Evolutionary conservation across 345 rosid species (phyloP).

Genomic region (Gossypium ekmanianum): DNA sequence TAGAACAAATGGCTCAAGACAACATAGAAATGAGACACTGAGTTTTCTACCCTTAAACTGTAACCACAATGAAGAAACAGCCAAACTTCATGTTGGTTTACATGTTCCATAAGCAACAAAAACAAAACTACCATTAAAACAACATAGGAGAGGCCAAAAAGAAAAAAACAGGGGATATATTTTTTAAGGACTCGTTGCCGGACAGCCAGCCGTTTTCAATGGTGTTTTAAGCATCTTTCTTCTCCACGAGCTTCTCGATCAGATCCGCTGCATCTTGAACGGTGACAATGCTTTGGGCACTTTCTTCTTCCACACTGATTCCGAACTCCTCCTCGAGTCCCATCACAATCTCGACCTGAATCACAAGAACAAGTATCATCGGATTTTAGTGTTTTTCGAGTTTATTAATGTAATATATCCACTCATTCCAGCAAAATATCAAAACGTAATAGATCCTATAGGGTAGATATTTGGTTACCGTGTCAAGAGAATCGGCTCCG

Average conservation of each 20-base stretch:
- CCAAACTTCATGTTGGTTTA: not conserved
- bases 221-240: conserved; percentile 25
- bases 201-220: not conserved
- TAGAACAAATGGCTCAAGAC: not conserved
- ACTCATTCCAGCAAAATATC: not conserved
- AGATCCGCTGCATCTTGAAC: conserved; percentile 74
- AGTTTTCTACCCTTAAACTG: not conserved
- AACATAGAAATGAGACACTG: not conserved
- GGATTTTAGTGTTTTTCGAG: not conserved
- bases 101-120: not conserved
- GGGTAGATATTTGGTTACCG: conserved; percentile 27
- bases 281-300: conserved; percentile 52
- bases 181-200: not conserved
- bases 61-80: not conserved
- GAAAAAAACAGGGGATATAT: not conserved
- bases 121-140: not conserved
- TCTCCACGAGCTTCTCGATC: conserved; percentile 49
- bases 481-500: conserved; percentile 29
- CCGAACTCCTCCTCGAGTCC: conserved; percentile 71
- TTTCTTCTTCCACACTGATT: conserved; percentile 66
- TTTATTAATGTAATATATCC: not conserved
- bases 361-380: not conserved
- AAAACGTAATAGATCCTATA: not conserved
- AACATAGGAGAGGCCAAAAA: not conserved
- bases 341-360: conserved; percentile 77